Conservation (phyloP, 2,329 filamentous ascomycete genomes). For the Dissoconium aciculare region DNA sequence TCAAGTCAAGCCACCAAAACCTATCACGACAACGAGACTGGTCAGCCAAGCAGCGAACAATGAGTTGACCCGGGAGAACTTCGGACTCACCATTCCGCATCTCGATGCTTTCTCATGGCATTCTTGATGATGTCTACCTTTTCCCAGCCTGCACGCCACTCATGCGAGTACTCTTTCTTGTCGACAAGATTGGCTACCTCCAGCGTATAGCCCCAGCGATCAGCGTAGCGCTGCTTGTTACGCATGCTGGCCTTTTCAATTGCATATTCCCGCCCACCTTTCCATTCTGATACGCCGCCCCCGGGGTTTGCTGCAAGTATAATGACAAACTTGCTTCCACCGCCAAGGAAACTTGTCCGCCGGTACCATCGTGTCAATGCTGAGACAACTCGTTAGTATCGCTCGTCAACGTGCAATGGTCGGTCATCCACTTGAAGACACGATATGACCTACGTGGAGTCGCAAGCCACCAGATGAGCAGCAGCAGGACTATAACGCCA, state of each 20-base stretch:
- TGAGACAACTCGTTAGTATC: no score
- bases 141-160: constrained; percentile 99
- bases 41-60: constrained; percentile 5
- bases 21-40: constrained; percentile 39
- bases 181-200: constrained; percentile 98
- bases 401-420: no score
- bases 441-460: no score
- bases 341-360: constrained; percentile 57
- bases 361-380: constrained; percentile 49
- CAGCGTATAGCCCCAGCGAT: constrained; percentile 82
- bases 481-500: no score
- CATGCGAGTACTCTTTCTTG: constrained; percentile 95
- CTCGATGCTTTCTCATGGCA: constrained; percentile 79
- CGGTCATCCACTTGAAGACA: no score
- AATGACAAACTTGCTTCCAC: constrained; percentile 82
- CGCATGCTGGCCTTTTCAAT: constrained; percentile 91
- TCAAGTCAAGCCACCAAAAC: constrained; percentile 99
- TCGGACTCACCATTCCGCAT: constrained; percentile 77
- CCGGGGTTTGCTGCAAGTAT: constrained; percentile 88
- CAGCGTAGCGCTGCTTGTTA: constrained; percentile 83
- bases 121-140: constrained; percentile 90
- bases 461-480: no score
- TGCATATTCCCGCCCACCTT: constrained; percentile 91
- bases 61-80: no score
- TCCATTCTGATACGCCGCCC: constrained; percentile 98